phyloP scores from a whole-genome alignment of 768 basidiomycete genomes.

The Gyrodon lividus region DNA sequence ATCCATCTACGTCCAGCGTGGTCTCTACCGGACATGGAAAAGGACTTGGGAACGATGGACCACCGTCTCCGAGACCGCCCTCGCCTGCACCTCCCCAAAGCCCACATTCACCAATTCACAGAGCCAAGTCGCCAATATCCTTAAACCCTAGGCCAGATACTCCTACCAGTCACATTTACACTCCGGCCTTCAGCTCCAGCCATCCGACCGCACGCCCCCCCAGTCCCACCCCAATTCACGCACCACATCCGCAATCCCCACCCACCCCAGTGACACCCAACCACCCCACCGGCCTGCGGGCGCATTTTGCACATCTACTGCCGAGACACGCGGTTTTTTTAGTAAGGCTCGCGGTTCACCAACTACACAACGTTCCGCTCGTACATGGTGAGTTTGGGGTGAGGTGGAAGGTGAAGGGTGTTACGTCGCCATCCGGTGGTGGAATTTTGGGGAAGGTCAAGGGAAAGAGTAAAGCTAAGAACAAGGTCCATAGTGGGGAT shows the following conservation, averaged over 20 bases:
- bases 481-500: neutral
- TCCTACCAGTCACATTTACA: neutral
- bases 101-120: neutral
- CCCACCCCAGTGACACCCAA: neutral
- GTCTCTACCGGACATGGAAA: neutral
- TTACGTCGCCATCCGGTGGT: slow-evolving; percentile 37
- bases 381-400: slow-evolving; percentile 69
- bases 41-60: neutral
- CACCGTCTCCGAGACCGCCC: neutral
- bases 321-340: slow-evolving; percentile 68
- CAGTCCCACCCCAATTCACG: slow-evolving; percentile 8
- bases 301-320: slow-evolving; percentile 58
- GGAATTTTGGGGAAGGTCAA: slow-evolving; percentile 45
- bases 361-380: slow-evolving; percentile 70
- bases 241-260: neutral
- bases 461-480: slow-evolving; percentile 28
- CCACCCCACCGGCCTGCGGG: slow-evolving; percentile 41
- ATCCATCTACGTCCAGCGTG: neutral
- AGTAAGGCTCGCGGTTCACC: slow-evolving; percentile 58
- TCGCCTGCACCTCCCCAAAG: neutral
- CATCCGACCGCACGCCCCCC: slow-evolving; percentile 3
- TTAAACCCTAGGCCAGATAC: slow-evolving; percentile 1
- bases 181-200: neutral
- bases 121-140: neutral
- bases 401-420: slow-evolving; percentile 70